Evolutionary conservation across 2,329 filamentous ascomycete genomes (phyloP).

Genomic region (Apiospora malaysiana): DNA sequence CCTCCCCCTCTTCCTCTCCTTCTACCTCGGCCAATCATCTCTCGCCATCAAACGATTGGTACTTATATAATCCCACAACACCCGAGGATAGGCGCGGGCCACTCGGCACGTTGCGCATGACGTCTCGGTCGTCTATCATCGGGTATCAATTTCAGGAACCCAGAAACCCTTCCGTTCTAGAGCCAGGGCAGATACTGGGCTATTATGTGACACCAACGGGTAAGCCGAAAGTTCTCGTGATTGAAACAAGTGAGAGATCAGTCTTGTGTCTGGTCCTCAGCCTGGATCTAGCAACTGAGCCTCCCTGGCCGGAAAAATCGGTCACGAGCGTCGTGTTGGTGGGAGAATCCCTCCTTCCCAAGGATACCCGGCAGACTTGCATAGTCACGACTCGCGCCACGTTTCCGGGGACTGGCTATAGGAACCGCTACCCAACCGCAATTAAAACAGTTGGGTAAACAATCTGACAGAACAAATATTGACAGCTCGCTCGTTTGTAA

Average conservation of each 20-base stretch:
- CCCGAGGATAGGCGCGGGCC: neutral
- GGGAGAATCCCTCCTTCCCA: neutral
- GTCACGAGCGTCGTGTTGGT: neutral
- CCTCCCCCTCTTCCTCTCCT: too few relatives aligned
- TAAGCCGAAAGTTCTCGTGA: neutral
- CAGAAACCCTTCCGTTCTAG: neutral
- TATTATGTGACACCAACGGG: neutral
- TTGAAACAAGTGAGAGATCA: neutral
- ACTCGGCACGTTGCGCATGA: neutral
- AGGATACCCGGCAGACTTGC: neutral
- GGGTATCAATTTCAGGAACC: conserved; percentile 1
- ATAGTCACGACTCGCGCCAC: conserved; percentile 15
- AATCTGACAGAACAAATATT: neutral
- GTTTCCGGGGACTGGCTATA: neutral
- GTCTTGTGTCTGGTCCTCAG: neutral
- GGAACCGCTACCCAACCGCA: neutral
- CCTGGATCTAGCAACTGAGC: neutral
- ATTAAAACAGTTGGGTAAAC: neutral
- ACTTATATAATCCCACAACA: neutral
- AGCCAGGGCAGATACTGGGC: neutral
- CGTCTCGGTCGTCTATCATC: neutral
- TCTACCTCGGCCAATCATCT: neutral
- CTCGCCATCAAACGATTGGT: neutral
- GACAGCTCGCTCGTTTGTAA: neutral
- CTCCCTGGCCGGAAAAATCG: too few relatives aligned